These are phyloP conservation scores for Penicillium occitanis DNA, from an alignment of 2,329 filamentous ascomycete genomes.

Conservation along the genomic window DNA sequence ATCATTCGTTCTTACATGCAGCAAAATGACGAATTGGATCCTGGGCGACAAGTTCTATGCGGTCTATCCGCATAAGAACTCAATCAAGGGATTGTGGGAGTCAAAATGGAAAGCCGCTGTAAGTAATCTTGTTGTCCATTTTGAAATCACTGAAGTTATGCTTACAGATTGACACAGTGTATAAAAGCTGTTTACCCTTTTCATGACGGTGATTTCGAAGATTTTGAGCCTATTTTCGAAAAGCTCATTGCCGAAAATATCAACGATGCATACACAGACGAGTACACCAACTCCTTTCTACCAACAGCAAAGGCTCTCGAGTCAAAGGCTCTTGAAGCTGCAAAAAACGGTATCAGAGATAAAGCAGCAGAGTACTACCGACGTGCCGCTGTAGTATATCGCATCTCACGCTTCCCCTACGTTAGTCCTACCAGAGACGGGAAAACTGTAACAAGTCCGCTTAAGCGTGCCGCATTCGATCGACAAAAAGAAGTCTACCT, in stretches of 20 bases:
- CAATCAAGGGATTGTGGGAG: slow-evolving; percentile 67
- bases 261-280: slow-evolving; percentile 64
- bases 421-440: slow-evolving; percentile 28
- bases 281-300: slow-evolving; percentile 64
- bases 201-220: slow-evolving; percentile 67
- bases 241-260: slow-evolving; percentile 60
- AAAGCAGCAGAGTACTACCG: slow-evolving; percentile 64
- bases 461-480: slow-evolving; percentile 64
- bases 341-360: slow-evolving; percentile 49
- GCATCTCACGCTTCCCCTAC: slow-evolving; percentile 69
- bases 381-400: slow-evolving; percentile 70
- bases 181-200: slow-evolving; percentile 68
- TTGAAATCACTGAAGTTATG: background rate
- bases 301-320: slow-evolving; percentile 61
- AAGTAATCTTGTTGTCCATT: slow-evolving; percentile 28
- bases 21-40: slow-evolving; percentile 30
- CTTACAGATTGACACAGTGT: slow-evolving; percentile 37
- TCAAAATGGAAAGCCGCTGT: slow-evolving; percentile 72
- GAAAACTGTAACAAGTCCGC: slow-evolving; percentile 27
- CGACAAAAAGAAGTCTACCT: slow-evolving; percentile 64
- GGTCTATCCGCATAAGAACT: slow-evolving; percentile 57
- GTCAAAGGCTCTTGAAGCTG: slow-evolving; percentile 52
- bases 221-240: slow-evolving; percentile 70
- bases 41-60: slow-evolving; percentile 51
- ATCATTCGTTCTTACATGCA: background rate